phyloP scores from a whole-genome alignment of 306 rosid genomes.

The Senna tora region DNA sequence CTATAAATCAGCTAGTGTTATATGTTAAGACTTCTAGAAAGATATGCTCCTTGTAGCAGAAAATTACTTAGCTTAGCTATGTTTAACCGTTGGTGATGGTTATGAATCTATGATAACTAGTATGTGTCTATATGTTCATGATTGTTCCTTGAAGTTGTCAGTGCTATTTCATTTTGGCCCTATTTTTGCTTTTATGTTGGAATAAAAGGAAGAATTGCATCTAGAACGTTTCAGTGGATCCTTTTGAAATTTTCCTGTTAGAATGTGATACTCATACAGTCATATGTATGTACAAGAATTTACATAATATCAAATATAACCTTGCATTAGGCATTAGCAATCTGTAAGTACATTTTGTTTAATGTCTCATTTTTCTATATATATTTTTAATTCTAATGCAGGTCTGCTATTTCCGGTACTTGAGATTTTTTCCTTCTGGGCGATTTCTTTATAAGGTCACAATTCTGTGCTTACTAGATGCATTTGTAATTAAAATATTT shows the following conservation, averaged over 20 bases:
- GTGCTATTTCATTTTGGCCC: slow-evolving; percentile 3
- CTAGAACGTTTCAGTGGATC: slow-evolving; percentile 22
- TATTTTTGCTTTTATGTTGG: neutral
- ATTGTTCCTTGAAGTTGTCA: too few relatives aligned
- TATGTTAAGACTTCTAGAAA: slow-evolving; percentile 4
- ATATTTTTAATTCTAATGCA: slow-evolving; percentile 41
- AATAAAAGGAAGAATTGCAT: slow-evolving; percentile 2
- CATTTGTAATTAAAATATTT: neutral
- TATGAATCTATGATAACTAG: slow-evolving; percentile 1
- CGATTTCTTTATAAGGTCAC: slow-evolving; percentile 89
- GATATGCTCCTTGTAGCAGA: slow-evolving; percentile 1
- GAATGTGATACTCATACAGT: slow-evolving; percentile 12
- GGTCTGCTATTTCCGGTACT: slow-evolving; percentile 94
- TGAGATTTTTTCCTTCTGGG: slow-evolving; percentile 88
- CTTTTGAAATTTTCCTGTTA: slow-evolving; percentile 15
- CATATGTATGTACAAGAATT: slow-evolving; percentile 13
- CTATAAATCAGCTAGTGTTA: slow-evolving; percentile 15
- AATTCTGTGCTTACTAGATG: slow-evolving; percentile 24
- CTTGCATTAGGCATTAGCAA: slow-evolving; percentile 12
- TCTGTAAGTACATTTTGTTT: neutral
- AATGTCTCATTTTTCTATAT: neutral
- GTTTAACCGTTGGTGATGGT: slow-evolving; percentile 3
- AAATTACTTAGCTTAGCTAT: neutral
- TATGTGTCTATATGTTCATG: too few relatives aligned
- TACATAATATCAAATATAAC: neutral